Base-by-base conservation (phyloP, 1,284 basidiomycete genomes). In the Psilocybe mexicana region DNA sequence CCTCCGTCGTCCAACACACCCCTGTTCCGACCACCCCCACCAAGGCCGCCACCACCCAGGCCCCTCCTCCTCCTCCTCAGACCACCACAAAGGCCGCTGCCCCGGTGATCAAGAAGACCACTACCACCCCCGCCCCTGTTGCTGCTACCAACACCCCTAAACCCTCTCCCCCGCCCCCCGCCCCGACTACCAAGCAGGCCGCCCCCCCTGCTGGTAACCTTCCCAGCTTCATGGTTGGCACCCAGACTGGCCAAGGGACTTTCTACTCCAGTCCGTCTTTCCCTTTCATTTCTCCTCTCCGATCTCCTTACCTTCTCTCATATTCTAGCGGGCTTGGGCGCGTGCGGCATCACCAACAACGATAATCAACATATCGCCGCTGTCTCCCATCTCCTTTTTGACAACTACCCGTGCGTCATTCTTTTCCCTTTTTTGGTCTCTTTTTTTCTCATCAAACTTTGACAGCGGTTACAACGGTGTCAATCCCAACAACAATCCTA, bases 401-500 rank as follows among this genome's bases (percentile, higher is more conserved):
- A 91, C 63, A 46, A 2, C 6, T 89, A 71, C 75, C 86, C 86
- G 85, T 88, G 66, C 63, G 87, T 48, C 30, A 35, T 35, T 48
- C 28, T 77, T 12, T 43, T 61, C 30, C 30, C 30, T 33, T 33
- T 33, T 33, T 46, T 33, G 24, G 30, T 33, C 24, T 25, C 25
- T 18, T 35, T 45, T 55, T 61, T 61, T 47, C 44, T 48, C 43
- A 23, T 45, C 18, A 33, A 54, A 26, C 26, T 28, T 42, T 38
- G 62, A 33, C 30, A 86, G 85, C 52, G 79, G 76, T 10, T 84
- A 81, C 65, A 57, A 71, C 38, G 75, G 75, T 33, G 73, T 38
- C 11, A 81, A 90, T 73, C 84, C 86, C 49, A 90, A 90, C 71
- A 61, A 58, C 47, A 89, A 90, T 72, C 85, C 87, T 26, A 67